These are phyloP conservation scores for Canavalia gladiata DNA, from an alignment of 306 rosid species.

Conservation along the genomic window DNA sequence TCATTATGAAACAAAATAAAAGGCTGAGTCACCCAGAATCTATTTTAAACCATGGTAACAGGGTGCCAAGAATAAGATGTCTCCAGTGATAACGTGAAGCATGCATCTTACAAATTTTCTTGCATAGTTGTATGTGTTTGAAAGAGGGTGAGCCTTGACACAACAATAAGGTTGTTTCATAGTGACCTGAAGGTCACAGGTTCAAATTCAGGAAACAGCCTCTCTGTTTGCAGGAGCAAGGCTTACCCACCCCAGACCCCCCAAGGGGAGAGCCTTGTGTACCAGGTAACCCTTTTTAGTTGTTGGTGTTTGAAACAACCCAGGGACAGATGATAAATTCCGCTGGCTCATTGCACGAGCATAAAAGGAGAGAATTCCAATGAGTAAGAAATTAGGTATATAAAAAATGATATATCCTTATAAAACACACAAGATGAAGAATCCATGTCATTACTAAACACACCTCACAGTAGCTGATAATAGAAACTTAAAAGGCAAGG, in stretches of 20 bases:
- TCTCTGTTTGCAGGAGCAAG: background rate
- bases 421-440: constrained; percentile 36
- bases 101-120: background rate
- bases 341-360: background rate
- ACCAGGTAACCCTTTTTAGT: background rate
- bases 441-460: background rate
- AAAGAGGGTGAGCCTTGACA: no score
- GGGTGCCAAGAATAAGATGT: background rate
- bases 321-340: background rate
- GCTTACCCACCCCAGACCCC: constrained; percentile 21
- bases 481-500: constrained; percentile 24
- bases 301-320: constrained; percentile 2
- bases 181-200: no score
- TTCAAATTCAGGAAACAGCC: no score
- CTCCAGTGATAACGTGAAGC: background rate
- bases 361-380: constrained; percentile 24
- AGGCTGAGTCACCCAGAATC: constrained; percentile 15
- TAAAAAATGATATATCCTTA: constrained; percentile 27
- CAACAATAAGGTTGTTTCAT: no score
- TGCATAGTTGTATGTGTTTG: no score
- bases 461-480: background rate
- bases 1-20: constrained; percentile 3
- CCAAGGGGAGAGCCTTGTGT: background rate
- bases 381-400: constrained; percentile 23
- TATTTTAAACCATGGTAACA: constrained; percentile 1